Evolutionary conservation across 2,329 filamentous ascomycete genomes (phyloP).

Genomic region (Shiraia bambusicola): DNA sequence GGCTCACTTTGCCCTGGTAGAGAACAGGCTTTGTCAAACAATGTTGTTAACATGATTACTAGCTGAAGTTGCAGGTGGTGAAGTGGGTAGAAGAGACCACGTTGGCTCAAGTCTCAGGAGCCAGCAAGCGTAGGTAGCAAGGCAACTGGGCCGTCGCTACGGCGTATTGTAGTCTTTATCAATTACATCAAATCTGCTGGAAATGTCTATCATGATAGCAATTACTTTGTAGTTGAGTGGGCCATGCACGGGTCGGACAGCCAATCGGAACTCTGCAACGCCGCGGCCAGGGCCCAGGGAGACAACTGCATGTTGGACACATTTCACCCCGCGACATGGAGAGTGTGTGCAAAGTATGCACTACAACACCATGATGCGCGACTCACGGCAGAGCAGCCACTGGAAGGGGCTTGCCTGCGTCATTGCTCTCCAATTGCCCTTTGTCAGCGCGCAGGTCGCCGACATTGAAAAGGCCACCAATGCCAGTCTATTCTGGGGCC

Average conservation of each 20-base stretch:
- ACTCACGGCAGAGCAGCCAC: conserved; percentile 21
- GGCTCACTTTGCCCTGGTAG: too few relatives aligned
- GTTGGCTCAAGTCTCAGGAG: too few relatives aligned
- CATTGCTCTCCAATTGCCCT: conserved; percentile 26
- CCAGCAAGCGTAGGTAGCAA: too few relatives aligned
- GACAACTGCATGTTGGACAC: conserved; percentile 2
- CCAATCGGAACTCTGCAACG: conserved; percentile 20
- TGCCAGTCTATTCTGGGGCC: conserved; percentile 90
- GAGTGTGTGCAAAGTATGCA: conserved; percentile 13
- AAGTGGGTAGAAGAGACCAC: too few relatives aligned
- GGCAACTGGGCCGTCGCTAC: too few relatives aligned
- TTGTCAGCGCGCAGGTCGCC: conserved; percentile 34
- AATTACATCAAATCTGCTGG: too few relatives aligned
- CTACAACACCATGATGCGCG: conserved; percentile 27
- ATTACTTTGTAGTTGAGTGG: neutral
- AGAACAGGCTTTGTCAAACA: too few relatives aligned
- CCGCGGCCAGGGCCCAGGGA: conserved; percentile 13
- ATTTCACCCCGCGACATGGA: conserved; percentile 17
- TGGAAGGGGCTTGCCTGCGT: conserved; percentile 25
- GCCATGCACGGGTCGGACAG: neutral
- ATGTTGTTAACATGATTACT: too few relatives aligned
- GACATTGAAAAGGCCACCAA: conserved; percentile 60
- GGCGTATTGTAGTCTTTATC: too few relatives aligned
- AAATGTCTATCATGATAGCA: too few relatives aligned
- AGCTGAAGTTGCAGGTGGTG: too few relatives aligned